Evolutionary conservation across 164 flowering plant genomes (phyloP).

Genomic region (Dillenia suffruticosa): DNA sequence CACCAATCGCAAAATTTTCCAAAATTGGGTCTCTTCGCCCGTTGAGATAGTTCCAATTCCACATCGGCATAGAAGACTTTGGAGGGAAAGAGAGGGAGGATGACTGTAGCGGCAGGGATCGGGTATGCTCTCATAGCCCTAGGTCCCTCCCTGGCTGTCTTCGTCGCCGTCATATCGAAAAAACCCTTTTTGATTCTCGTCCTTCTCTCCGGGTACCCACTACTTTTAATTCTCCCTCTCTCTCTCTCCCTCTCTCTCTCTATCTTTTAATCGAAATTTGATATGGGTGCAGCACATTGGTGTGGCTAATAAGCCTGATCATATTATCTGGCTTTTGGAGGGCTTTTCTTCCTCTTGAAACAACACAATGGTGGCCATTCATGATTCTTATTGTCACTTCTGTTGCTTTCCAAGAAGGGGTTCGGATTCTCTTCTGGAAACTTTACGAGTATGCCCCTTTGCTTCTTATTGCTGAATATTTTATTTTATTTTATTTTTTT

Average conservation of each 20-base stretch:
- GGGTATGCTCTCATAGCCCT: constrained; percentile 86
- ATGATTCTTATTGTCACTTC: constrained; percentile 65
- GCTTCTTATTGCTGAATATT: neutral
- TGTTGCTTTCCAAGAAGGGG: constrained; percentile 77
- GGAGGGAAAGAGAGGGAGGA: constrained; percentile 10
- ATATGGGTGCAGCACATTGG: constrained; percentile 53
- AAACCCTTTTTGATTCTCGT: constrained; percentile 92
- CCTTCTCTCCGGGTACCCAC: constrained; percentile 69
- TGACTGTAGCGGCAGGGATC: constrained; percentile 91
- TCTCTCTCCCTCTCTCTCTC: neutral
- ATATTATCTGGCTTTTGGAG: constrained; percentile 78
- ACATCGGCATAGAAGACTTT: neutral
- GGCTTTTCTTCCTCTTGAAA: constrained; percentile 79
- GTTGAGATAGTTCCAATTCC: neutral
- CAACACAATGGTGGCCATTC: constrained; percentile 71
- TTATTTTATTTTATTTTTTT: neutral
- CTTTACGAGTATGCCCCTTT: constrained; percentile 58
- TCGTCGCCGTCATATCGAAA: constrained; percentile 70
- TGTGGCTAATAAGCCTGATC: constrained; percentile 87
- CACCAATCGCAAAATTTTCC: too few relatives aligned
- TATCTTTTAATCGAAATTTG: neutral
- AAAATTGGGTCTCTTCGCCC: too few relatives aligned
- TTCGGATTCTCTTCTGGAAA: constrained; percentile 78
- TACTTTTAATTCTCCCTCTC: neutral
- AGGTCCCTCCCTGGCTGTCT: constrained; percentile 86